Evolutionary conservation across 2,329 filamentous ascomycete genomes (phyloP).

Genomic region (Cercospora sp.): DNA sequence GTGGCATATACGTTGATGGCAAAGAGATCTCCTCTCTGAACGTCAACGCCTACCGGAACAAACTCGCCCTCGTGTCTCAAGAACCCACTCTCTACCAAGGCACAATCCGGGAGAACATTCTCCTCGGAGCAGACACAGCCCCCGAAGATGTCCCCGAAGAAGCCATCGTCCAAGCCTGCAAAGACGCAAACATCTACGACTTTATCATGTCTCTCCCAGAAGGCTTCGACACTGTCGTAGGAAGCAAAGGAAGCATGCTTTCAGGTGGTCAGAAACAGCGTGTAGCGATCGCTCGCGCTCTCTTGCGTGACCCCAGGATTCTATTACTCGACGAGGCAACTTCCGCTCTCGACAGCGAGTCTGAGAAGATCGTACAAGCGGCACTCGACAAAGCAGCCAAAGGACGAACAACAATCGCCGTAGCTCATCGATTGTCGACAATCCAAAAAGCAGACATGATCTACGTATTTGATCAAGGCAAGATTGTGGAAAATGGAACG

Average conservation of each 20-base stretch:
- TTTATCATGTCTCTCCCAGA: slow-evolving; percentile 80
- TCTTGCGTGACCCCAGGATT: slow-evolving; percentile 88
- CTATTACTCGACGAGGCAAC: slow-evolving; percentile 79
- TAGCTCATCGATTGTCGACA: slow-evolving; percentile 87
- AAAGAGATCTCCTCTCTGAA: slow-evolving; percentile 79
- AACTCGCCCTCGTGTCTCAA: slow-evolving; percentile 86
- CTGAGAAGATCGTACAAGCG: slow-evolving; percentile 76
- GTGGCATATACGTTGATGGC: slow-evolving; percentile 78
- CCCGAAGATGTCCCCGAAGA: slow-evolving; percentile 69
- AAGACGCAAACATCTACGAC: slow-evolving; percentile 89
- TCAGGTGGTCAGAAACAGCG: slow-evolving; percentile 94
- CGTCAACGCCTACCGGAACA: slow-evolving; percentile 79
- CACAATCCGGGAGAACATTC: slow-evolving; percentile 84
- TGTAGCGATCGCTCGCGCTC: slow-evolving; percentile 85
- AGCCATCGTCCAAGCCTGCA: slow-evolving; percentile 74
- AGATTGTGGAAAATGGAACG: slow-evolving; percentile 80
- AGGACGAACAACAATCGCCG: slow-evolving; percentile 75
- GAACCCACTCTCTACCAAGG: slow-evolving; percentile 95
- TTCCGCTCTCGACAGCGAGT: slow-evolving; percentile 68
- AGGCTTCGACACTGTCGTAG: slow-evolving; percentile 58
- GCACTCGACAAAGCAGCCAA: slow-evolving; percentile 80
- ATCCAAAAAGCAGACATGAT: slow-evolving; percentile 95
- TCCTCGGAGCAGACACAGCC: slow-evolving; percentile 66
- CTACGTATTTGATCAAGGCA: slow-evolving; percentile 92
- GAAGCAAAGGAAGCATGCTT: slow-evolving; percentile 80